Evolutionary conservation across 495 filamentous ascomycete genomes (phyloP).

Genomic region (Amniculicola lignicola): DNA sequence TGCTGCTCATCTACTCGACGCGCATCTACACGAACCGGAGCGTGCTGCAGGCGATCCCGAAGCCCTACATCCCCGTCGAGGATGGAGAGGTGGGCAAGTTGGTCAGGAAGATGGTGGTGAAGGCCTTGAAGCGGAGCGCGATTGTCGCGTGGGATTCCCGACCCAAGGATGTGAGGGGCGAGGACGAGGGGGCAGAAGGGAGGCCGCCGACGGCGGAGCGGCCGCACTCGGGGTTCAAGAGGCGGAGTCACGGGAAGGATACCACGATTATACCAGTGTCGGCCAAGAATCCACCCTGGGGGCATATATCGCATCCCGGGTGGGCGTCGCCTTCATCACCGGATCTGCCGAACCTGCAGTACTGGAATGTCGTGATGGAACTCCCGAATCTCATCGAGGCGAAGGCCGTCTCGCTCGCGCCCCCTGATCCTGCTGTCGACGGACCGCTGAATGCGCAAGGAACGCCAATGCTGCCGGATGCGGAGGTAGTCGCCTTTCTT

Average conservation of each 20-base stretch:
- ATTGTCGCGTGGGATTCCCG: constrained; percentile 74
- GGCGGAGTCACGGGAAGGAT: constrained; percentile 15
- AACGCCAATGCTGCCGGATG: constrained; percentile 46
- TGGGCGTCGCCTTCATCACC: constrained; percentile 77
- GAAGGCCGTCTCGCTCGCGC: constrained; percentile 80
- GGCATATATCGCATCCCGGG: constrained; percentile 75
- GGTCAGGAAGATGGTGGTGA: constrained; percentile 70
- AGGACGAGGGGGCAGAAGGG: constrained; percentile 20
- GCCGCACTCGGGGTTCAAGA: constrained; percentile 16
- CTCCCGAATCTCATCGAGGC: constrained; percentile 91
- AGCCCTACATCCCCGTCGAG: constrained; percentile 75
- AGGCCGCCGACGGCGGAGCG: constrained; percentile 18
- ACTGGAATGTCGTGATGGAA: constrained; percentile 75
- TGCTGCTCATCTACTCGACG: constrained; percentile 73
- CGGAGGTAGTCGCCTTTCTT: constrained; percentile 64
- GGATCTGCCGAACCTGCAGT: constrained; percentile 76
- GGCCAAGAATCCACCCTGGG: constrained; percentile 63
- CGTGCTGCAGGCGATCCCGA: constrained; percentile 77
- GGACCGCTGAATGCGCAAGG: constrained; percentile 9
- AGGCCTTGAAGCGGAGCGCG: constrained; percentile 68
- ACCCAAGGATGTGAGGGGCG: constrained; percentile 55
- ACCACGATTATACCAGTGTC: constrained; percentile 39
- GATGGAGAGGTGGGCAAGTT: constrained; percentile 70
- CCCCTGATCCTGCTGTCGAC: constrained; percentile 51
- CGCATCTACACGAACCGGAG: constrained; percentile 86